Conservation (phyloP, 805 yeast species). For the Candida endomychidarum region DNA sequence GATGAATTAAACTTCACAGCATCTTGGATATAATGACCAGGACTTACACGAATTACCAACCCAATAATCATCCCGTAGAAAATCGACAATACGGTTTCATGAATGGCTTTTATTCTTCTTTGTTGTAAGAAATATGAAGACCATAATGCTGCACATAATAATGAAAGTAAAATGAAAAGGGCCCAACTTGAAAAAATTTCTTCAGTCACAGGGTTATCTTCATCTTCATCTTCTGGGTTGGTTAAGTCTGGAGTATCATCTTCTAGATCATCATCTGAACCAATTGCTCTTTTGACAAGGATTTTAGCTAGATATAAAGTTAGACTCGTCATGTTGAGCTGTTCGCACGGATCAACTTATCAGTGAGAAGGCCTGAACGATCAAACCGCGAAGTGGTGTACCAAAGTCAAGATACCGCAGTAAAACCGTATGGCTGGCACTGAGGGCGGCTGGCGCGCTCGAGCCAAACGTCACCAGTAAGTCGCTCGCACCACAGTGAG, state of each 20-base stretch:
- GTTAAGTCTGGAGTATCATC: constrained; percentile 40
- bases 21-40: constrained; percentile 97
- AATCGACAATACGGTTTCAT: constrained; percentile 93
- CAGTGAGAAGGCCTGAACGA: too few species aligned
- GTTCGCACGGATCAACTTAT: too few species aligned
- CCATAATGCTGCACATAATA: constrained; percentile 89
- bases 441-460: too few species aligned
- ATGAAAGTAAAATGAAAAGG: constrained; percentile 74
- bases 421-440: too few species aligned
- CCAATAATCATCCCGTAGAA: constrained; percentile 98
- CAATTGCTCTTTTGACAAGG: constrained; percentile 32
- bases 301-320: constrained; percentile 25
- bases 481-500: too few species aligned
- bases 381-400: too few species aligned
- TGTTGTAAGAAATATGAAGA: constrained; percentile 91
- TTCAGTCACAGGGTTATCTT: constrained; percentile 82
- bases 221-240: constrained; percentile 52
- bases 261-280: constrained; percentile 28
- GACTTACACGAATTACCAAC: constrained; percentile 79
- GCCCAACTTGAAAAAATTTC: constrained; percentile 99
- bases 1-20: constrained; percentile 93
- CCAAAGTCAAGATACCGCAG: too few species aligned
- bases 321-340: constrained; percentile 25
- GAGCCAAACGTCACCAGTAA: too few species aligned
- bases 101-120: constrained; percentile 89